Conservation (phyloP, 2,329 filamentous ascomycete genomes). For the Arthrobotrys musiformis region DNA sequence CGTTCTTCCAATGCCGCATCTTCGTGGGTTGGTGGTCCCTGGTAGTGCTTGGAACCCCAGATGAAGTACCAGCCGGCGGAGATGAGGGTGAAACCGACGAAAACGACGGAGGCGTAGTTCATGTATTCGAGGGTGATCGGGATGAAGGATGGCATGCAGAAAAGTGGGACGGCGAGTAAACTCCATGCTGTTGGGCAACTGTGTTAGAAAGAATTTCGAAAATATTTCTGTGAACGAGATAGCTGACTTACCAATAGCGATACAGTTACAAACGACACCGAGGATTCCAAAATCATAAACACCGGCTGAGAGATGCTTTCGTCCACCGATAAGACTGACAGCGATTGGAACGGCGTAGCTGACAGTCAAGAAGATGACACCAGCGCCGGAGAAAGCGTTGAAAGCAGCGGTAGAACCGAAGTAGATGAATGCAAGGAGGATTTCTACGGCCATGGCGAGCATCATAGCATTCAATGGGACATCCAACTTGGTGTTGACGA, state of each 20-base stretch:
- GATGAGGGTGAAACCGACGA: slow-evolving; percentile 72
- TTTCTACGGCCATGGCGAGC: slow-evolving; percentile 74
- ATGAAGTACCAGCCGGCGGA: slow-evolving; percentile 74
- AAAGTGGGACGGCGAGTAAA: slow-evolving; percentile 75
- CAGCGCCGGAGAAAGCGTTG: slow-evolving; percentile 76
- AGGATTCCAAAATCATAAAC: slow-evolving; percentile 72
- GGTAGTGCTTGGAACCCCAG: slow-evolving; percentile 77
- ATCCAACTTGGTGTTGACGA: slow-evolving; percentile 72
- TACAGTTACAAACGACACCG: slow-evolving; percentile 71
- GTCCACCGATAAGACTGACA: slow-evolving; percentile 71
- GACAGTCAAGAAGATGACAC: slow-evolving; percentile 75
- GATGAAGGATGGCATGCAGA: slow-evolving; percentile 76
- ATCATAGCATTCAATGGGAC: slow-evolving; percentile 78
- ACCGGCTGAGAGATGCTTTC: slow-evolving; percentile 70
- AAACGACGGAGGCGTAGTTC: slow-evolving; percentile 82
- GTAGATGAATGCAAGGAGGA: slow-evolving; percentile 74
- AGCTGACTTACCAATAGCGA: slow-evolving; percentile 71
- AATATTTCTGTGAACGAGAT: background rate
- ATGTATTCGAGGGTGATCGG: slow-evolving; percentile 71
- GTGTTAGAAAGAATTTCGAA: slow-evolving; percentile 47
- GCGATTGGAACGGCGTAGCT: slow-evolving; percentile 76
- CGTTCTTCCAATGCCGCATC: slow-evolving; percentile 41
- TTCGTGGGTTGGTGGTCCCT: slow-evolving; percentile 68
- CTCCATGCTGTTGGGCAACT: slow-evolving; percentile 69
- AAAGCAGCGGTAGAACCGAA: slow-evolving; percentile 77